Base-by-base conservation (phyloP, 495 filamentous ascomycete genomes). In the Penicillium paradoxum region DNA sequence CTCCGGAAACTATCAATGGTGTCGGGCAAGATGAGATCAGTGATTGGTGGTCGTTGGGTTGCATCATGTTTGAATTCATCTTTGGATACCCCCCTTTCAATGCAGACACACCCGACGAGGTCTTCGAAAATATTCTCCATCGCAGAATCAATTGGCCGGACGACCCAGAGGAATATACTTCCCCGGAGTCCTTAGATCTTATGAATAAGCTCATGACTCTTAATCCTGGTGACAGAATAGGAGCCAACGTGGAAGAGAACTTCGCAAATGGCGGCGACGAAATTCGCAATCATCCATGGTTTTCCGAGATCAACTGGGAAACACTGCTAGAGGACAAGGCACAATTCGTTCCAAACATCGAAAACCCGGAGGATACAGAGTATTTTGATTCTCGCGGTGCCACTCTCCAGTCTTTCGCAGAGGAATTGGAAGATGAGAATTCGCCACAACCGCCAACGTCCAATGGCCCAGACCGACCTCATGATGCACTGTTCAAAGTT, bases 41-140 rank as follows among this genome's bases (percentile, higher is more conserved):
- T 67, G 93, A 98, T 80, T 98, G 93, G 93, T 98, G 93, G 93
- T 97, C 93, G 6, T 74, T 98, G 40, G 93, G 93, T 2, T 97
- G 93, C 61, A 97, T 98, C 53, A 75, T 97, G 71, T 98, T 97
- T 64, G 93, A 98, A 59, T 97, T 96, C 54, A 73, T 98, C 17
- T 97, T 88, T 65, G 87, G 93, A 48, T 80, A 89, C 70, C 93
- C 93, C 1, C 93, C 93, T 18, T 98, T 98, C 70, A 90, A 98
- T 65, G 93, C 89, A 6, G 76, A 76, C 15, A 89, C 90, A 36
- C 93, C 93, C 0, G 95, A 98, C 51, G 79, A 92, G 61, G 95
- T 98, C 10, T 98, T 98, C 62, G 90, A 96, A 56, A 97, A 97
- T 60, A 98, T 98, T 49, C 76, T 97, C 19, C 82, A 85, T 19